Evolutionary conservation across 2,329 filamentous ascomycete species (phyloP), one percentile per base, ranked within the genome.

Genomic region (Trichoderma citrinoviride): DNA sequence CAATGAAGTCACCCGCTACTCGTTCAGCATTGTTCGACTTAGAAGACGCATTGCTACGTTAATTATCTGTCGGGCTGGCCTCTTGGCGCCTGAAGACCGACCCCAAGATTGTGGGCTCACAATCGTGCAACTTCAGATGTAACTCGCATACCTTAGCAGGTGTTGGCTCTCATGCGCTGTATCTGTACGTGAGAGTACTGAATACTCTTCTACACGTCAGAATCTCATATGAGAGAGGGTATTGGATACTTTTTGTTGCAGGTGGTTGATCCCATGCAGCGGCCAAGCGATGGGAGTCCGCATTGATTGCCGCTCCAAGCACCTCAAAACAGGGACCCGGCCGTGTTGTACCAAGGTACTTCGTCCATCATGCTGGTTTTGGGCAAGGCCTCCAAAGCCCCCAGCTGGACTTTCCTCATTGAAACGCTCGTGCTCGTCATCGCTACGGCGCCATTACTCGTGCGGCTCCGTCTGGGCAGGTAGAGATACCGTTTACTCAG

Each of bases 81-180:
- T 14, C 29, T 63, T 63, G 61, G 61, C 61, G 50, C 61, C 61
- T 55, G 61, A 63, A 63, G 61, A 55, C 27, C 60, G 29, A 33
- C 12, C 60, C 19, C 37, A 46, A 29, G 29, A 37, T 43, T 50
- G 57, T 50, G 44, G 29, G 41, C 21, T 25, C 57, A 50, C 41
- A 19, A 37, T 21, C 23, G 44, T 37, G 37, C 53, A 23, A 29
- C 33, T 21, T 43, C 37, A 27, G 25, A 17, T 15, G 7, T n/a
- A n/a, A n/a, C n/a, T n/a, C n/a, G n/a, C n/a, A n/a, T n/a, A n/a
- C n/a, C n/a, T n/a, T n/a, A n/a, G n/a, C n/a, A n/a, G n/a, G 29
- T 8, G 7, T 29, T 50, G 47, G 47, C 25, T 23, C 27, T 44
- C 15, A 43, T 25, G 19, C 21, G 37, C 27, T 33, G 5, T 17